phyloP scores from a whole-genome alignment of 2,329 filamentous ascomycete genomes.

The Albifimbria verrucaria region DNA sequence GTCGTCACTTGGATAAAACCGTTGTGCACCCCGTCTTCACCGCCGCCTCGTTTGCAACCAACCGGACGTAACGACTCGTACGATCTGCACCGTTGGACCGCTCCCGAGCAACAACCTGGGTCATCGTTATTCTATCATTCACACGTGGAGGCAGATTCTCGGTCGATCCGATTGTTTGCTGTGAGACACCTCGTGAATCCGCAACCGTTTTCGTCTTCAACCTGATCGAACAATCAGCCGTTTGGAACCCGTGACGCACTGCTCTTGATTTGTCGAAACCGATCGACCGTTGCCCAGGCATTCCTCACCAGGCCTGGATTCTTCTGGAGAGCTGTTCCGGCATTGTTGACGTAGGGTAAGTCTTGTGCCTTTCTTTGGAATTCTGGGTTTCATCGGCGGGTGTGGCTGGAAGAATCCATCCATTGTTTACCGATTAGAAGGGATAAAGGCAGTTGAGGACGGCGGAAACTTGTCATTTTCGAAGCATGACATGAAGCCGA shows the following conservation, averaged over 20 bases:
- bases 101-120: too few relatives aligned
- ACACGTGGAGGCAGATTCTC: not conserved
- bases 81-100: too few relatives aligned
- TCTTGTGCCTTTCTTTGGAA: slow-evolving; percentile 18
- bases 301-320: not conserved
- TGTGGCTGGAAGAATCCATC: not conserved
- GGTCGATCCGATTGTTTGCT: not conserved
- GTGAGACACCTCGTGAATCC: not conserved
- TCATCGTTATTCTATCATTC: too few relatives aligned
- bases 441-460: slow-evolving; percentile 22
- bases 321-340: not conserved
- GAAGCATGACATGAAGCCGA: not conserved
- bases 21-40: not conserved
- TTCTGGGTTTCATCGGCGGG: slow-evolving; percentile 17
- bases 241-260: not conserved
- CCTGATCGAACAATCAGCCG: not conserved
- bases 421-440: not conserved
- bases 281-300: not conserved
- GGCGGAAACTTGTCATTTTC: slow-evolving; percentile 15
- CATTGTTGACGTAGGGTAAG: slow-evolving; percentile 7
- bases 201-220: not conserved
- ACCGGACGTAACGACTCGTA: not conserved
- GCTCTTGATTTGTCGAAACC: not conserved
- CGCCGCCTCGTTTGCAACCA: not conserved
- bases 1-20: too few relatives aligned